A percentile compares a stretch with the other conserved stretches of the same genome.
phyloP scores from a whole-genome alignment of 768 basidiomycete genomes.

The Panaeolus papilionaceus region DNA sequence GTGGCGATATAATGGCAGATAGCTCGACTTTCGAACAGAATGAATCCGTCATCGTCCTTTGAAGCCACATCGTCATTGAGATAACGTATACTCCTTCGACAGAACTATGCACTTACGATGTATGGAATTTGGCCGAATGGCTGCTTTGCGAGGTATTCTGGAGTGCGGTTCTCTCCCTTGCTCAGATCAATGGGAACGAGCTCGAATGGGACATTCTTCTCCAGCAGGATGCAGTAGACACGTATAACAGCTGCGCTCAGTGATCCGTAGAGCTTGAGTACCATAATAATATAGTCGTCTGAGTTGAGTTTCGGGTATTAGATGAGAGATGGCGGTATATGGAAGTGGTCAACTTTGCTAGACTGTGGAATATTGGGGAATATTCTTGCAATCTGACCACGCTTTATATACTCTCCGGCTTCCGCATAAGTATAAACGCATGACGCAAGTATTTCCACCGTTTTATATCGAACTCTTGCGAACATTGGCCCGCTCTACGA shows the following conservation, averaged over 20 bases:
- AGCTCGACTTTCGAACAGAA: conserved; percentile 26
- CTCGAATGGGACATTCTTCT: conserved; percentile 64
- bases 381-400: background rate
- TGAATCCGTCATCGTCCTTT: conserved; percentile 27
- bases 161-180: conserved; percentile 52
- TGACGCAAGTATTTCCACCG: background rate
- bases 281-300: conserved; percentile 34
- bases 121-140: conserved; percentile 74
- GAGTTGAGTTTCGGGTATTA: background rate
- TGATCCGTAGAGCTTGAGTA: conserved; percentile 48
- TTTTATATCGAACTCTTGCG: conserved; percentile 7
- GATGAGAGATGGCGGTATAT: background rate
- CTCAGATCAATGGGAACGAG: conserved; percentile 48
- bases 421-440: background rate
- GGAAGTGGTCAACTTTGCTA: background rate
- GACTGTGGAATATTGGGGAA: background rate
- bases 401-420: background rate
- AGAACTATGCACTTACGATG: conserved; percentile 41
- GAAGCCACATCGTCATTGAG: background rate
- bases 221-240: conserved; percentile 57
- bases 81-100: background rate
- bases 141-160: conserved; percentile 52
- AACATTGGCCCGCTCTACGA: background rate
- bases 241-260: conserved; percentile 50
- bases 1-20: conserved; percentile 56